Conservation (phyloP, 345 rosid genomes). For the Zanthoxylum bungeanum region DNA sequence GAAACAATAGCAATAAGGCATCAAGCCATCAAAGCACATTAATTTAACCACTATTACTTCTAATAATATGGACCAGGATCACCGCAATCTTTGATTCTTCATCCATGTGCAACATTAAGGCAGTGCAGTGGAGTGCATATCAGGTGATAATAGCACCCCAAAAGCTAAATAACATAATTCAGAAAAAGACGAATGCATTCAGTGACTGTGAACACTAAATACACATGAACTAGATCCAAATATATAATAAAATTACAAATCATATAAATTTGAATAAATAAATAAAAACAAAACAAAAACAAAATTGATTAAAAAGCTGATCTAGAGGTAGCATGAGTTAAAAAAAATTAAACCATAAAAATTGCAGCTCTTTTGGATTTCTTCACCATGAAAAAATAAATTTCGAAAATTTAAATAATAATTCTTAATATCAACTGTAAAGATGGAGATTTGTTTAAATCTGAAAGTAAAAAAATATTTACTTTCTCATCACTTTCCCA, state of each 20-base stretch:
- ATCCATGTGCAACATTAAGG: neutral
- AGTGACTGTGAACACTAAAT: too few species aligned
- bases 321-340: neutral
- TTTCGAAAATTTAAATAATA: too few species aligned
- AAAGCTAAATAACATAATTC: neutral
- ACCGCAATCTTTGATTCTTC: neutral
- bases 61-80: too few species aligned
- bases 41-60: neutral
- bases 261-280: too few species aligned
- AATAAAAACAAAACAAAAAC: neutral
- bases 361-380: neutral
- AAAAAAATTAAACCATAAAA: neutral
- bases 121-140: neutral
- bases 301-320: neutral
- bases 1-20: neutral
- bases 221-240: neutral
- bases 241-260: too few species aligned
- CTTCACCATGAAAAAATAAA: too few species aligned
- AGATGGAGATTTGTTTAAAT: too few species aligned
- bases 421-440: too few species aligned
- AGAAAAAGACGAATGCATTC: constrained; percentile 6
- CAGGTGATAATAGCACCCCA: neutral
- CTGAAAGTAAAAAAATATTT: too few species aligned
- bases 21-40: neutral
- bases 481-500: neutral